Evolutionary conservation across 2,329 filamentous ascomycete genomes (phyloP), one percentile per base, ranked within the genome.

Genomic region (Trichothecium sympodiale): DNA sequence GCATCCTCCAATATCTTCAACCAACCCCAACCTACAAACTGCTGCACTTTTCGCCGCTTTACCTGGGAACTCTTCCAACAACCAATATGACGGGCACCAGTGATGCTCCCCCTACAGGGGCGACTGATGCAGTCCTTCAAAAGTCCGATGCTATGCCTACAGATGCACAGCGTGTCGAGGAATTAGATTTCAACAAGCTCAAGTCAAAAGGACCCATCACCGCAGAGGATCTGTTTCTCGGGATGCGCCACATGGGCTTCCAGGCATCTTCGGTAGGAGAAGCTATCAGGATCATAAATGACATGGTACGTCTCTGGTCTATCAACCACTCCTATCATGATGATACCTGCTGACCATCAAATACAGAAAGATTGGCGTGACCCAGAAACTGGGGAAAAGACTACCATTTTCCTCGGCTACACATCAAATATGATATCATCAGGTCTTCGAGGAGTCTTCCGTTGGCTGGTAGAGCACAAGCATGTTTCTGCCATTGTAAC

Each of bases 371-470:
- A 74, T 38, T 96, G 85, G 80, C 70, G 71, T 42, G 83, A 94
- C 54, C 76, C 84, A 1, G 83, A 88, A 51, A 83, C 83, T 2
- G 76, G 75, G 12, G 77, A 82, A 17, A 74, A 74, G 50, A 91
- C 91, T 14, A 96, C 91, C 41, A 89, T 98, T 48, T 96, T 98
- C 60, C 75, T 98, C 8, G 91, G 91, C 38, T 98, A 95, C 64
- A 98, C 91, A 8, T 94, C 86, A 34, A 98, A 98, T 56, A 71
- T 98, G 48, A 95, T 98, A 51, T 96, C 91, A 0, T 98, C 89
- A 4, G 91, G 91, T 8, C 74, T 98, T 20, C 77, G 91, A 36
- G 88, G 94, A 46, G 88, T 88, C 26, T 67, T 98, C 45, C 83
- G 91, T 38, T 98, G 87, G 64, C 75, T 98, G 1, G 88, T 93